Conservation (phyloP, 352 stramenopile genomes). For the Phytophthora kernoviae region DNA sequence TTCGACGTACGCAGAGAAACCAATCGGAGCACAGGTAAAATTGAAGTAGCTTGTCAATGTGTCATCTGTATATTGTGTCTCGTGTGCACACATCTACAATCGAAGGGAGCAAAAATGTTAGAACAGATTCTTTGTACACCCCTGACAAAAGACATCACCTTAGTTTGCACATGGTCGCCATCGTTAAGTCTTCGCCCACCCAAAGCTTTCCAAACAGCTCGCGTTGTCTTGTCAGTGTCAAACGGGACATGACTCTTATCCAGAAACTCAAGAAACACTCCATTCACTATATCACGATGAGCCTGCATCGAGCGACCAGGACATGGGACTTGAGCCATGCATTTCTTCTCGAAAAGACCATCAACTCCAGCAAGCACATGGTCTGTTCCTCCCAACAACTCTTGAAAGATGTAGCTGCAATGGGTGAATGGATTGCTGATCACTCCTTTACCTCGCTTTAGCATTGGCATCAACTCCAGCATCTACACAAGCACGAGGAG, state of each 20-base stretch:
- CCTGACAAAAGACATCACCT: constrained; percentile 4
- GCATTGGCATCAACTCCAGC: constrained; percentile 23
- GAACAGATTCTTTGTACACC: neutral
- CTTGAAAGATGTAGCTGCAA: constrained; percentile 7
- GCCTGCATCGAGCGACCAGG: constrained; percentile 1
- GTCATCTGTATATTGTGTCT: constrained; percentile 4
- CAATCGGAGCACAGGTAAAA: constrained; percentile 14
- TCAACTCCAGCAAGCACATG: constrained; percentile 10
- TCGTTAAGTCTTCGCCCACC: constrained; percentile 8
- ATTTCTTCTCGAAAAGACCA: constrained; percentile 14
- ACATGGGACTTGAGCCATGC: constrained; percentile 7
- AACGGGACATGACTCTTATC: constrained; percentile 22
- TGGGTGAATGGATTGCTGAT: neutral
- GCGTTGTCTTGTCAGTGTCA: neutral
- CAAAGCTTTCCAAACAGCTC: constrained; percentile 17
- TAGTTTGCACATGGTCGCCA: constrained; percentile 13
- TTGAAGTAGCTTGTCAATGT: constrained; percentile 9
- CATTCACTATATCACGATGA: constrained; percentile 7
- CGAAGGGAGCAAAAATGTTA: neutral
- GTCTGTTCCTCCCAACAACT: constrained; percentile 9
- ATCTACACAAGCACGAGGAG: constrained; percentile 11
- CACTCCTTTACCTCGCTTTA: neutral
- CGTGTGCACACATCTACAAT: constrained; percentile 14
- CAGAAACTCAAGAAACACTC: constrained; percentile 22
- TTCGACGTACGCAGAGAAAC: constrained; percentile 7